Conservation (phyloP, 768 basidiomycete species). For the Kwoniella sp. region DNA sequence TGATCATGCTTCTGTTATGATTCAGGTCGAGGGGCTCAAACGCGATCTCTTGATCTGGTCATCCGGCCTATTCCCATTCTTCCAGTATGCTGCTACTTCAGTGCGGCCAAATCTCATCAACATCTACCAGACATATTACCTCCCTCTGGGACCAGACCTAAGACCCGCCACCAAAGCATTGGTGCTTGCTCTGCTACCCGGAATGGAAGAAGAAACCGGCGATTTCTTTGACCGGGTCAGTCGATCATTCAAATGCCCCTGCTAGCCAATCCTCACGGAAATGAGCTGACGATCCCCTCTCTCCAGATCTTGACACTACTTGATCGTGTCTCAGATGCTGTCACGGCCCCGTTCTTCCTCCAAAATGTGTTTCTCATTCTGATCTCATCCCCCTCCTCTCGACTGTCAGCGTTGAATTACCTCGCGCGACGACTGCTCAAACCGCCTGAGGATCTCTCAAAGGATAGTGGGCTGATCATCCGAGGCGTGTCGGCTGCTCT, state of each 20-base stretch:
- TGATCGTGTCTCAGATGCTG: slow-evolving; percentile 77
- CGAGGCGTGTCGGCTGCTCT: slow-evolving; percentile 85
- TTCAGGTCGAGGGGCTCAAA: slow-evolving; percentile 79
- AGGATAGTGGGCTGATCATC: slow-evolving; percentile 83
- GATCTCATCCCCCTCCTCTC: slow-evolving; percentile 81
- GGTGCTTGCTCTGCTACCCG: slow-evolving; percentile 88
- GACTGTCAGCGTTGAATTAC: slow-evolving; percentile 85
- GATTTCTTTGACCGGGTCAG: slow-evolving; percentile 79
- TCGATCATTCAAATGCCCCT: not conserved
- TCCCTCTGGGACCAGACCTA: slow-evolving; percentile 77
- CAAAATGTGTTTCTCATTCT: slow-evolving; percentile 94
- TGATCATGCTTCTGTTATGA: not conserved
- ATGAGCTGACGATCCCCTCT: slow-evolving; percentile 3
- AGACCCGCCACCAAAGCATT: slow-evolving; percentile 93
- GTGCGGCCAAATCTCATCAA: slow-evolving; percentile 87
- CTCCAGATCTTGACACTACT: slow-evolving; percentile 76
- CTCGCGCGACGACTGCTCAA: slow-evolving; percentile 75
- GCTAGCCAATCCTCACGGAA: not conserved
- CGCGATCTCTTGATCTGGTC: slow-evolving; percentile 91
- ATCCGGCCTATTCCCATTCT: slow-evolving; percentile 95
- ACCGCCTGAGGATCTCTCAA: slow-evolving; percentile 61
- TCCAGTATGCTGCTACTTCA: slow-evolving; percentile 98
- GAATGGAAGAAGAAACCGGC: slow-evolving; percentile 94
- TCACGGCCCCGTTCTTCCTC: slow-evolving; percentile 86
- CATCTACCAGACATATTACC: slow-evolving; percentile 89